Percentiles rank a stretch among this genome's conserved stretches.
Conservation (phyloP, 2,329 filamentous ascomycete species). For the Aureobasidium musti region DNA sequence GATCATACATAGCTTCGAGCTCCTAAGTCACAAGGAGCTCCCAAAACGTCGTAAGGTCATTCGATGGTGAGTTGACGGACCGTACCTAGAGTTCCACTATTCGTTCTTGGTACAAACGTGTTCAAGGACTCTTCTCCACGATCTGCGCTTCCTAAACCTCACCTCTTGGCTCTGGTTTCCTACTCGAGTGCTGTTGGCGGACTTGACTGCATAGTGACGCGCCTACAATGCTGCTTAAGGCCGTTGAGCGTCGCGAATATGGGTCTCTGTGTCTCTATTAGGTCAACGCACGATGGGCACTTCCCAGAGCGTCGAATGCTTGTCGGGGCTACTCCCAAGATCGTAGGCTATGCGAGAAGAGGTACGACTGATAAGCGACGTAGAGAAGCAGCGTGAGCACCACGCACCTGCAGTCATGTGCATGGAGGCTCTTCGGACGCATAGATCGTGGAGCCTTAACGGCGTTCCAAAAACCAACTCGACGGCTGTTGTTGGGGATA, state of each 20-base stretch:
- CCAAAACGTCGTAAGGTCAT: conserved; percentile 2
- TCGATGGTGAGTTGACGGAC: conserved; percentile 15
- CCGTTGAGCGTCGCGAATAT: not conserved
- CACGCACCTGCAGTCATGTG: too few relatives aligned
- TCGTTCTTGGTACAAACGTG: conserved; percentile 3
- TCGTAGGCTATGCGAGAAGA: not conserved
- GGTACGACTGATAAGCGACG: not conserved
- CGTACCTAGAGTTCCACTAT: conserved; percentile 23
- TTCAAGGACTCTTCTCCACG: conserved; percentile 7
- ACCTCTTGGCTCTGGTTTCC: not conserved
- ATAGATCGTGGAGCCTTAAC: not conserved
- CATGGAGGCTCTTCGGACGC: not conserved
- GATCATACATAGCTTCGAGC: conserved; percentile 1
- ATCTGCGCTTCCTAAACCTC: not conserved
- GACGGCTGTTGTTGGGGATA: not conserved
- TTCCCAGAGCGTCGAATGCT: not conserved
- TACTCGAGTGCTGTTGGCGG: not conserved
- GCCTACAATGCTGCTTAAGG: not conserved
- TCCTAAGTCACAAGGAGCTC: not conserved
- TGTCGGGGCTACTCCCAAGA: not conserved
- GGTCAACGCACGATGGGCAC: conserved; percentile 1
- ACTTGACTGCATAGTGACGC: conserved; percentile 10
- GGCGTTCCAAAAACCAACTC: too few relatives aligned
- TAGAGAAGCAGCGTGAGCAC: not conserved
- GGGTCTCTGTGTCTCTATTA: not conserved